Evolutionary conservation across 2,329 filamentous ascomycete genomes (phyloP).

Genomic region (Capronia americana): DNA sequence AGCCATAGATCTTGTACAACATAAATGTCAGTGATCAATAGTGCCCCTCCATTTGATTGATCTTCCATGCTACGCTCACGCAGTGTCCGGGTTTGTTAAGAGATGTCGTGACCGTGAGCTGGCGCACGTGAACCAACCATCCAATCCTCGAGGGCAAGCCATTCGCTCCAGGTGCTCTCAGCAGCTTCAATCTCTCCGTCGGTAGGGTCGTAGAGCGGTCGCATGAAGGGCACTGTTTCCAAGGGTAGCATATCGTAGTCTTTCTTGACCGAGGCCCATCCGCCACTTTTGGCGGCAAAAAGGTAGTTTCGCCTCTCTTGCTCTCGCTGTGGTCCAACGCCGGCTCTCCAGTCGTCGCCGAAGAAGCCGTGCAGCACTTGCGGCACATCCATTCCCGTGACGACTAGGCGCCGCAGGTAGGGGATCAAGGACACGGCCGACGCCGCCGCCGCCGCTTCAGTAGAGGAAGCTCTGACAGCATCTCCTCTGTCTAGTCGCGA

Average conservation of each 20-base stretch:
- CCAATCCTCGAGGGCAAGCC: conserved; percentile 98
- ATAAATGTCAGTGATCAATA: background rate
- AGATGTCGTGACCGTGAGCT: conserved; percentile 12
- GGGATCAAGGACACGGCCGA: conserved; percentile 74
- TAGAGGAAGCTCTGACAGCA: conserved; percentile 24
- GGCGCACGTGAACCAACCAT: conserved; percentile 87
- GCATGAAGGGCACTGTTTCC: conserved; percentile 85
- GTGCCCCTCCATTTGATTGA: background rate
- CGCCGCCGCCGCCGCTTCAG: conserved; percentile 41
- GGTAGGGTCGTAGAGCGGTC: conserved; percentile 76
- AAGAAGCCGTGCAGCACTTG: conserved; percentile 94
- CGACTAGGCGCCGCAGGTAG: conserved; percentile 87
- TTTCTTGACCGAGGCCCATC: conserved; percentile 86
- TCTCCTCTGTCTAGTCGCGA: conserved; percentile 31
- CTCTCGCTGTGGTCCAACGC: conserved; percentile 82
- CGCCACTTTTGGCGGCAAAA: conserved; percentile 91
- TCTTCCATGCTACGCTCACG: background rate
- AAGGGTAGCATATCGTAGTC: conserved; percentile 86
- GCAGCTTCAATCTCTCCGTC: conserved; percentile 82
- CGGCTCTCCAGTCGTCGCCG: conserved; percentile 85
- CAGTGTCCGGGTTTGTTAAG: background rate
- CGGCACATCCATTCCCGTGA: conserved; percentile 87
- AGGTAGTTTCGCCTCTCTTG: conserved; percentile 92
- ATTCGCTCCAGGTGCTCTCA: conserved; percentile 88
- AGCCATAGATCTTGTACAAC: background rate